phyloP scores from a whole-genome alignment of 176 grass and related monocot species.

The Poa pratensis region DNA sequence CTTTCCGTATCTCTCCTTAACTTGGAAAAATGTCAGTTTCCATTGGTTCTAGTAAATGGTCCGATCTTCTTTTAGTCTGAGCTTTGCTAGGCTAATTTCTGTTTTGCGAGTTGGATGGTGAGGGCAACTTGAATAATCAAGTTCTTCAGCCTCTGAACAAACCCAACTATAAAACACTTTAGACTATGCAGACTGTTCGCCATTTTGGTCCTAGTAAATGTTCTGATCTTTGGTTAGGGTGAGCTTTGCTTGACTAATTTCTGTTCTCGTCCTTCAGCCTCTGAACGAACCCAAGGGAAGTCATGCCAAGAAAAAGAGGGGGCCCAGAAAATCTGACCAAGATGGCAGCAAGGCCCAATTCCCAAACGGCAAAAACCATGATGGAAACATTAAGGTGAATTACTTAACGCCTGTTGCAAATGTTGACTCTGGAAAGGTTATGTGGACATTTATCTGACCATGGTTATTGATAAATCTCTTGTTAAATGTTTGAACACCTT shows the following conservation, averaged over 20 bases:
- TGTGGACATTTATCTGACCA: not conserved
- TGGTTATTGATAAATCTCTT: not conserved
- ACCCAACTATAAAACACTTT: not conserved
- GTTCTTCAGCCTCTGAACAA: not conserved
- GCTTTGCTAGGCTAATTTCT: not conserved
- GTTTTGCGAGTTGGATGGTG: not conserved
- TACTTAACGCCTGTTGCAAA: not conserved
- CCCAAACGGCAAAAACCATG: not conserved
- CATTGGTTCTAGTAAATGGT: not conserved
- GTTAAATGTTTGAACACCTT: not conserved
- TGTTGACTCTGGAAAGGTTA: not conserved
- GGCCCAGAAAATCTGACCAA: not conserved
- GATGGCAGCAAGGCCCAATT: not conserved
- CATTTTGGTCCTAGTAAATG: too few relatives aligned
- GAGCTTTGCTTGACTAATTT: not conserved
- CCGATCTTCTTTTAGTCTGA: not conserved
- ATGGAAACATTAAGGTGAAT: not conserved
- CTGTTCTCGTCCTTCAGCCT: not conserved
- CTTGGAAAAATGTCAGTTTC: too few relatives aligned
- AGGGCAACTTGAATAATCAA: not conserved
- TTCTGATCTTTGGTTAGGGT: too few relatives aligned
- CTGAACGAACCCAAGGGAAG: not conserved
- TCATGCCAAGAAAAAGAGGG: constrained; percentile 15
- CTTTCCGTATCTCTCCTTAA: too few relatives aligned
- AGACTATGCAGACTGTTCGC: not conserved